These are phyloP conservation scores for Phytophthora foliorum DNA, from an alignment of 352 stramenopile genomes.

Conservation along the genomic window DNA sequence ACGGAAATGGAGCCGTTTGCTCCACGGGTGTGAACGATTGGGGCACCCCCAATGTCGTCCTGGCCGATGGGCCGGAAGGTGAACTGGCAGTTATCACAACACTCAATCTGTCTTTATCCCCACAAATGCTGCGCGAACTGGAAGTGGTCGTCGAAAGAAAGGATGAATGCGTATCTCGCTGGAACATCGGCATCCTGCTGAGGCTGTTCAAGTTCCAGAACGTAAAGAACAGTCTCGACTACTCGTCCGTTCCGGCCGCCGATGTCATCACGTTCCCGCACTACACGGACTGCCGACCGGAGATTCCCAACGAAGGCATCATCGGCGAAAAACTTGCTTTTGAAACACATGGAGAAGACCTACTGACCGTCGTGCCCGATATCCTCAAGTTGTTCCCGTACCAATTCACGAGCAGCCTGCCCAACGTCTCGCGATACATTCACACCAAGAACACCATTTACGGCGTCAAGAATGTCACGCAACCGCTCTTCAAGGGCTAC, in stretches of 20 bases:
- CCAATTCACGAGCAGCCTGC: slow-evolving; percentile 9
- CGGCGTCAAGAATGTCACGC: slow-evolving; percentile 19
- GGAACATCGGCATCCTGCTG: slow-evolving; percentile 13
- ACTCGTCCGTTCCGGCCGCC: slow-evolving; percentile 13
- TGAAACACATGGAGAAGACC: slow-evolving; percentile 8
- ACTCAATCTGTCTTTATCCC: slow-evolving; percentile 9
- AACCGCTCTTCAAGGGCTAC: slow-evolving; percentile 20
- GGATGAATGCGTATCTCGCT: slow-evolving; percentile 17
- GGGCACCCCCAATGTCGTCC: slow-evolving; percentile 6
- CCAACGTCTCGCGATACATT: slow-evolving; percentile 15
- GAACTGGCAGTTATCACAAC: slow-evolving; percentile 7
- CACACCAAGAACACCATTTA: slow-evolving; percentile 26
- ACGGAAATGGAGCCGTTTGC: slow-evolving; percentile 7
- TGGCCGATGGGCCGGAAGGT: slow-evolving; percentile 6
- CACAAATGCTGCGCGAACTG: slow-evolving; percentile 14
- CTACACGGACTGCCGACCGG: slow-evolving; percentile 21
- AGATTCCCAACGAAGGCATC: slow-evolving; percentile 16
- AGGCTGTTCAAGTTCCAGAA: slow-evolving; percentile 28
- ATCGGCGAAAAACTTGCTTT: slow-evolving; percentile 11
- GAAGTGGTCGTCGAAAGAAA: slow-evolving; percentile 1
- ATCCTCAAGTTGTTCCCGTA: slow-evolving; percentile 22
- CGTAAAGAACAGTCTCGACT: slow-evolving; percentile 12
- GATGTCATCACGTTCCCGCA: slow-evolving; percentile 21
- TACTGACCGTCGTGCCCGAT: slow-evolving; percentile 17
- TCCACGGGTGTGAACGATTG: slow-evolving; percentile 25